A percentile compares a stretch with the other conserved stretches of the same genome.
Evolutionary conservation across 169 alveolate genomes (phyloP).

Genomic region (Eimeria zaria): DNA sequence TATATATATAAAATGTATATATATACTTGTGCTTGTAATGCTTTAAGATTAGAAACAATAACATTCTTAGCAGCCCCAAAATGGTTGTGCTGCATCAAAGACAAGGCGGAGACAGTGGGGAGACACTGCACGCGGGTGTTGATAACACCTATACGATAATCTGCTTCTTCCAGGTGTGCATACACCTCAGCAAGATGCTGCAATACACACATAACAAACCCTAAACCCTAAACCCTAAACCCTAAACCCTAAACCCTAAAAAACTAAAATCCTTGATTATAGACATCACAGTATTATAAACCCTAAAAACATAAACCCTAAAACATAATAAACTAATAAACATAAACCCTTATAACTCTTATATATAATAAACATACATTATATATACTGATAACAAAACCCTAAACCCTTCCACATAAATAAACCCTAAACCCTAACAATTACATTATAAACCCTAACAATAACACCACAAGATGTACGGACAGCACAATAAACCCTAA

Average conservation of each 20-base stretch:
- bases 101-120: constrained; percentile 47
- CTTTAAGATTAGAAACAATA: constrained; percentile 28
- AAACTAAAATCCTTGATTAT: neutral
- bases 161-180: constrained; percentile 81
- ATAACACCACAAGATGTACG: neutral
- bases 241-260: constrained; percentile 26
- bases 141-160: constrained; percentile 71
- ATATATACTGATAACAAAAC: no score
- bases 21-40: constrained; percentile 50
- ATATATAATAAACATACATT: neutral
- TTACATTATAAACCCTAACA: neutral
- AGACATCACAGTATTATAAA: neutral
- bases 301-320: neutral
- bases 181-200: constrained; percentile 79
- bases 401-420: neutral
- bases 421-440: neutral
- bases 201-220: neutral
- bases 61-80: constrained; percentile 69
- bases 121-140: constrained; percentile 31
- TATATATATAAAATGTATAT: no score
- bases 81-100: constrained; percentile 75
- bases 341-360: neutral
- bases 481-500: neutral
- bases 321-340: neutral
- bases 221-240: constrained; percentile 21